Evolutionary conservation across 73 alveolate species (phyloP).

Genomic region (Uronychia binucleata): DNA sequence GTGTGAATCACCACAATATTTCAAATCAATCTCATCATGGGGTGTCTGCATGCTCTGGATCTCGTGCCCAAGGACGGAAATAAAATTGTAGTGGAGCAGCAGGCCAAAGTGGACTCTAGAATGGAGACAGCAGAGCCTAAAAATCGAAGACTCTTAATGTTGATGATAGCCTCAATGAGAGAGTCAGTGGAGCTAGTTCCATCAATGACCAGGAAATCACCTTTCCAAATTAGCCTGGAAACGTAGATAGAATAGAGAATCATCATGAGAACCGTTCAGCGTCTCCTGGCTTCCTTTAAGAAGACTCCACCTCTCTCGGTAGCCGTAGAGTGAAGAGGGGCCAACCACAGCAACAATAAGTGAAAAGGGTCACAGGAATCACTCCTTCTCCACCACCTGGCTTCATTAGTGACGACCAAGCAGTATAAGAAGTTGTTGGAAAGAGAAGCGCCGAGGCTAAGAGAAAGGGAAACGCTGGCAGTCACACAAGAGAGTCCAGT

Average conservation of each 20-base stretch:
- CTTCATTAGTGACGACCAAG: not conserved
- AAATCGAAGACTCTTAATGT: too few species aligned
- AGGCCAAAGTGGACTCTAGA: not conserved
- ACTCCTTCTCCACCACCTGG: not conserved
- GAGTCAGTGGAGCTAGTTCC: not conserved
- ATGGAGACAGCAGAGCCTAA: not conserved
- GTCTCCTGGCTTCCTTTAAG: not conserved
- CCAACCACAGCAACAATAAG: not conserved
- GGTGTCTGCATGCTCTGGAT: not conserved
- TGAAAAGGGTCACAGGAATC: not conserved
- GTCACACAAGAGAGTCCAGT: not conserved
- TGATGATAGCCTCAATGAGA: too few species aligned
- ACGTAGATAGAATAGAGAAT: too few species aligned
- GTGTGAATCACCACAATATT: not conserved
- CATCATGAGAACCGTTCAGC: not conserved
- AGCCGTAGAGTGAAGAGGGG: not conserved
- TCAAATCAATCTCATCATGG: not conserved
- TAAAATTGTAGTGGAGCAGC: not conserved
- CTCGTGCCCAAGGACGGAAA: not conserved
- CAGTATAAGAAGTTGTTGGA: not conserved
- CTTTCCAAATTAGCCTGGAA: not conserved
- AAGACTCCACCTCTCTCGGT: not conserved
- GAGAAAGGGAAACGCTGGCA: not conserved
- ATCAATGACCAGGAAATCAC: not conserved
- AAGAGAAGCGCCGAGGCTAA: not conserved